Conservation (phyloP, 306 rosid genomes). For the Astragalus glycyphyllos region DNA sequence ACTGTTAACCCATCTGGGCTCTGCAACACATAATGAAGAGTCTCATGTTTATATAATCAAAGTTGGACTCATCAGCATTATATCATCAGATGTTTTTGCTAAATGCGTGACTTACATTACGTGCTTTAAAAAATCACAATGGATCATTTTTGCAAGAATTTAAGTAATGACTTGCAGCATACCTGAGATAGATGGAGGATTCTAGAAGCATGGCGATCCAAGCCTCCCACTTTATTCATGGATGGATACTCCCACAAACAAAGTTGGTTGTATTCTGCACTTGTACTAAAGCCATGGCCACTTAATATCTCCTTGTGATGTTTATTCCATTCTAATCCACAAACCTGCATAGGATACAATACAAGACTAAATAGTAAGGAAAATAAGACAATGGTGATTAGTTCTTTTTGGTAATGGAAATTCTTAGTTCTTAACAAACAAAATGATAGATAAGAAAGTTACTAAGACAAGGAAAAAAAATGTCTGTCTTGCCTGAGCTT, state of each 20-base stretch:
- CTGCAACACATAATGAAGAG: conserved; percentile 47
- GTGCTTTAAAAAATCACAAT: neutral
- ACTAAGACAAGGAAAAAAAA: neutral
- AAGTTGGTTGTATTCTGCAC: conserved; percentile 54
- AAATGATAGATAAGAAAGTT: neutral
- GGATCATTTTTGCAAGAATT: neutral
- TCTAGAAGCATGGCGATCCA: conserved; percentile 62
- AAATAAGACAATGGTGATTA: neutral
- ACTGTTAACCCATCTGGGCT: conserved; percentile 81
- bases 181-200: conserved; percentile 78
- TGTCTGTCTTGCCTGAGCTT: conserved; percentile 66
- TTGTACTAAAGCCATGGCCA: conserved; percentile 72
- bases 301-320: conserved; percentile 79
- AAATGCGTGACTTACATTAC: conserved; percentile 17
- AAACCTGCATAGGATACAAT: conserved; percentile 55
- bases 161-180: conserved; percentile 10
- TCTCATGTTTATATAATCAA: conserved; percentile 16
- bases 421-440: neutral
- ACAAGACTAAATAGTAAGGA: conserved; percentile 6
- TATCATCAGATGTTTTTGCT: conserved; percentile 11
- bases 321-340: conserved; percentile 84
- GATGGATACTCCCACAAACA: conserved; percentile 81
- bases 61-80: conserved; percentile 4
- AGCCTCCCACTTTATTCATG: conserved; percentile 63
- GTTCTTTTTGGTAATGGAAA: conserved; percentile 19